Base-by-base conservation (phyloP, 2,329 filamentous ascomycete genomes). In the Clonostachys sp. region DNA sequence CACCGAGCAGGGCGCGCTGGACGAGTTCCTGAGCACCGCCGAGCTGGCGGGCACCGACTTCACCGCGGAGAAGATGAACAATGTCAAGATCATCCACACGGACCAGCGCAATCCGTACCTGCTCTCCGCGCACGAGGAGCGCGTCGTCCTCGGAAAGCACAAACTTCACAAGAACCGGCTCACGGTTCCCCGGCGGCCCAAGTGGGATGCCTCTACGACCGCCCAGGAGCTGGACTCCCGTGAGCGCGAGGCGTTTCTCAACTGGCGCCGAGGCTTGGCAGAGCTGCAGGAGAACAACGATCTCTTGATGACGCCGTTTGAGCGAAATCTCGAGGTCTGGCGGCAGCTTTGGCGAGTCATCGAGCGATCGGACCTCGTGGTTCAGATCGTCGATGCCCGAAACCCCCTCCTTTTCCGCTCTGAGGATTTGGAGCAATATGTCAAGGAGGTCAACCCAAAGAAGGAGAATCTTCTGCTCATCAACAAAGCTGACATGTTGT, bases 401-500 rank as follows among this genome's bases (percentile, higher is more conserved):
- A 96, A 96, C 65, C 94, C 94, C 3, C 74, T 99, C 16, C 79
- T 97, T 56, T 99, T 97, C 72, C 83, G 95, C 49, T 96, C 88
- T 6, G 92, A 95, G 57, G 94, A 99, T 73, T 70, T 99, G 51
- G 94, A 97, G 62, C 78, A 75, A 55, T 99, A 99, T 57, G 94
- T 99, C 59, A 95, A 96, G 70, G 90, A 95, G 57, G 87, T 97
- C 24, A 87, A 95, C 59, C 70, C 83, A 3, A 85, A 83, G 63
- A 97, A 99, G 74, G 81, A 91, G 63, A 99, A 97, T 64, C 62
- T 99, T 61, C 67, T 99, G 48, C 75, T 99, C 47, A 92, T 99
- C 61, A 99, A 99, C 77, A 99, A 99, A 76, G 91, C 94, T 42
- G 94, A 99, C 70, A 96, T 99, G 94, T 91, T 99, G 89, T 95